These are phyloP conservation scores for Selaginella tamariscina DNA, from an alignment of 75 land plant species.

Conservation along the genomic window DNA sequence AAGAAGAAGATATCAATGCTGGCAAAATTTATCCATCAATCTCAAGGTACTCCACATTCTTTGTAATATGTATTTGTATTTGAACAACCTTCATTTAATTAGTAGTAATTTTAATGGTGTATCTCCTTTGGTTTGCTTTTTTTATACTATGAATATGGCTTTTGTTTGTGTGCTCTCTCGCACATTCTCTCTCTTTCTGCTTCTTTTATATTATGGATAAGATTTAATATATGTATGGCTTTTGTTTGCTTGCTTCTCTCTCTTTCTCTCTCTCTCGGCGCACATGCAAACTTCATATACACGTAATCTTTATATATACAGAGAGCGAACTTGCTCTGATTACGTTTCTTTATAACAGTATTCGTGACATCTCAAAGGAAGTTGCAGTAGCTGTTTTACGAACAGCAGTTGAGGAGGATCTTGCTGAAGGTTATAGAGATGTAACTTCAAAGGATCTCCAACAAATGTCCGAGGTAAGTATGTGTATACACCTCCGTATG, in stretches of 20 bases:
- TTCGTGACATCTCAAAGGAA: conserved; percentile 80
- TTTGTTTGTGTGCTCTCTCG: too few species aligned
- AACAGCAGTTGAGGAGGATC: conserved; percentile 80
- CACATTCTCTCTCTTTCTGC: too few species aligned
- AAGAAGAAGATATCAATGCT: conserved; percentile 56
- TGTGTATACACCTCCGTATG: conserved; percentile 11
- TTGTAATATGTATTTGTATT: too few species aligned
- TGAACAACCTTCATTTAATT: too few species aligned
- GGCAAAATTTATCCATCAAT: conserved; percentile 80
- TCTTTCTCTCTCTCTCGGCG: too few species aligned
- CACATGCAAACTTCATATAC: too few species aligned
- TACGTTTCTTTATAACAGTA: conserved; percentile 34
- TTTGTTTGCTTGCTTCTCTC: too few species aligned
- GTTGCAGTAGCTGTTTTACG: conserved; percentile 79
- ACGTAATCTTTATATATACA: too few species aligned
- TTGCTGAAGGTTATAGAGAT: conserved; percentile 83
- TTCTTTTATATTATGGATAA: too few species aligned
- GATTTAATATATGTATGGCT: too few species aligned
- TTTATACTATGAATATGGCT: too few species aligned
- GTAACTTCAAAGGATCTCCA: conserved; percentile 62
- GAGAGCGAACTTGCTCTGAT: too few species aligned
- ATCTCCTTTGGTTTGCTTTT: not conserved
- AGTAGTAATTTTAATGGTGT: not conserved
- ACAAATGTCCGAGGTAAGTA: conserved; percentile 40
- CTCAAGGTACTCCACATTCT: conserved; percentile 81